Conservation (phyloP, 2,329 filamentous ascomycete genomes). For the Zymoseptoria crescenta region DNA sequence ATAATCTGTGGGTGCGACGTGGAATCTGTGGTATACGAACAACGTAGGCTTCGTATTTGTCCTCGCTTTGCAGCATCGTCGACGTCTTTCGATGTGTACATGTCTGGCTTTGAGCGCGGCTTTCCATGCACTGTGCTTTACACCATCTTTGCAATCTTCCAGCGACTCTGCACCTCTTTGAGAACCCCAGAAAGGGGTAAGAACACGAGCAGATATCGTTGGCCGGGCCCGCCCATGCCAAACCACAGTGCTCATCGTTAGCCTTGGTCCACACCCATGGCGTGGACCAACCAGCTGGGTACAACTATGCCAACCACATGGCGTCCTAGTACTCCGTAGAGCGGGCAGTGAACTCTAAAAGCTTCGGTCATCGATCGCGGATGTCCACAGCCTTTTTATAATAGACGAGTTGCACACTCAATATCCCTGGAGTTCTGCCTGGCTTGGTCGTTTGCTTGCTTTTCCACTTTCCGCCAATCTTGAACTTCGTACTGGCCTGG, state of each 20-base stretch:
- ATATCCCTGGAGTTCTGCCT: neutral
- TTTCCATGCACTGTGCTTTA: neutral
- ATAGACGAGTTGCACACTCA: neutral
- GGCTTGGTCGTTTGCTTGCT: neutral
- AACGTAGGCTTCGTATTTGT: neutral
- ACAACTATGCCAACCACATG: neutral
- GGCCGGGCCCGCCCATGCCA: neutral
- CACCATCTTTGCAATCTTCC: neutral
- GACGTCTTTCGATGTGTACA: neutral
- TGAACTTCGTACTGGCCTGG: neutral
- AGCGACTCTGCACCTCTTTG: neutral
- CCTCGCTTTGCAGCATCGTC: neutral
- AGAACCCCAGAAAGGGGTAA: neutral
- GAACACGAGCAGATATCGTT: neutral
- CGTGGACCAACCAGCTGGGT: neutral
- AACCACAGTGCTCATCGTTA: neutral
- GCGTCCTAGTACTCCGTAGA: neutral
- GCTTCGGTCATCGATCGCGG: neutral
- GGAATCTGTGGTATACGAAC: neutral
- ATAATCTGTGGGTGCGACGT: neutral
- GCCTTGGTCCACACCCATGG: neutral
- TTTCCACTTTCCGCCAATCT: neutral
- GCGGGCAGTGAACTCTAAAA: neutral
- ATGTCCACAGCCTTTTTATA: neutral
- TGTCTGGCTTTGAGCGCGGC: too few species aligned